These are phyloP conservation scores for Isabelozyma pseudorhagii DNA, from an alignment of 805 yeast genomes.

Conservation along the genomic window DNA sequence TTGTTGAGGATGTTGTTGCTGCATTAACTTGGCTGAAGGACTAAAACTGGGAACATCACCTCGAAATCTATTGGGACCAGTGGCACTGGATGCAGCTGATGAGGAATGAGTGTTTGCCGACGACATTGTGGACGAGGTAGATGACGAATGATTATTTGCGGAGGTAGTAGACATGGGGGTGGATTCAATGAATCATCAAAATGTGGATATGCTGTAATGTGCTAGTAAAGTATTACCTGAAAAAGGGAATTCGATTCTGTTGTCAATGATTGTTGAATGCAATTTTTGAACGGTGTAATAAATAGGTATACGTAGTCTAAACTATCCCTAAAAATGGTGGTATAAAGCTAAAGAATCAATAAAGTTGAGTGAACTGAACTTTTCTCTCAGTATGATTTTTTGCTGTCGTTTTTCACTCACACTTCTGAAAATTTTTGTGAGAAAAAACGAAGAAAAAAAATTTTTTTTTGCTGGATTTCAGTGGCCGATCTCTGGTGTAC, in stretches of 20 bases:
- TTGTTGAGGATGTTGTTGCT: constrained; percentile 4
- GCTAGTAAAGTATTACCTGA: no score
- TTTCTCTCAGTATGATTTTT: not conserved
- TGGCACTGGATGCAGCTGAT: constrained; percentile 18
- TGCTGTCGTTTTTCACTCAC: not conserved
- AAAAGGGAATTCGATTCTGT: not conserved
- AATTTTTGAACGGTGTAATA: not conserved
- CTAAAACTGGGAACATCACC: constrained; percentile 37
- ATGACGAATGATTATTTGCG: not conserved
- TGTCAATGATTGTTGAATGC: not conserved
- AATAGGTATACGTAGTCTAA: not conserved
- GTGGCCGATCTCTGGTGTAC: not conserved
- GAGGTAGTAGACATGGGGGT: not conserved
- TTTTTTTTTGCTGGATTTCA: not conserved
- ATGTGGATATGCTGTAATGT: not conserved
- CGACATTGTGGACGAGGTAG: constrained; percentile 7
- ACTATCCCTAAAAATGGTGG: not conserved
- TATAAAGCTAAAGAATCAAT: no score
- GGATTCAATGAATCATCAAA: constrained; percentile 3
- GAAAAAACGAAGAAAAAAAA: not conserved
- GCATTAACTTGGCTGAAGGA: constrained; percentile 18
- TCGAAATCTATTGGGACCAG: constrained; percentile 36
- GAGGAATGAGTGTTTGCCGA: constrained; percentile 15
- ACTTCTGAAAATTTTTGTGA: not conserved
- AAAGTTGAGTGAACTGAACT: not conserved